Evolutionary conservation across 305 asterid species (phyloP).

Genomic region (Salvia sclarea): DNA sequence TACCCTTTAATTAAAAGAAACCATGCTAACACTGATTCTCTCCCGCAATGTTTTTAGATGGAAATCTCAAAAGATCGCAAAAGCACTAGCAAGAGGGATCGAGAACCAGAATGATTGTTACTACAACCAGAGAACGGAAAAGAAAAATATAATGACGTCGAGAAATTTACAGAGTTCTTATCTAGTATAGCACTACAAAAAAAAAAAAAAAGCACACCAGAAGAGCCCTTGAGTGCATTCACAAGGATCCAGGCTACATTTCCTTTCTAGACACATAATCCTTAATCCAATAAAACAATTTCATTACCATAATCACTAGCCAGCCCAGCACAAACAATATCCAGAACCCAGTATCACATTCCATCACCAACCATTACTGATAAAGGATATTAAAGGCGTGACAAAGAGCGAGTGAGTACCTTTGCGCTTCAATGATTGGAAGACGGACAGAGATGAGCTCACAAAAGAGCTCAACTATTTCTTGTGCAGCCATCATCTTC

Average conservation of each 20-base stretch:
- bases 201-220: conserved; percentile 8
- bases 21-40: not conserved
- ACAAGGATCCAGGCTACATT: not conserved
- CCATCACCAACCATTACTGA: not conserved
- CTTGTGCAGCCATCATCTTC: conserved; percentile 99
- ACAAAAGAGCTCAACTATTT: conserved; percentile 83
- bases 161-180: not conserved
- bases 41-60: not conserved
- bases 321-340: not conserved
- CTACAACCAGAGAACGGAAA: not conserved
- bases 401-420: conserved; percentile 48
- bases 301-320: not conserved
- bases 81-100: conserved; percentile 1
- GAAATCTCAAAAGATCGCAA: conserved; percentile 13
- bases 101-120: not conserved
- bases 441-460: conserved; percentile 90
- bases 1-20: not conserved
- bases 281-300: not conserved
- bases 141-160: not conserved
- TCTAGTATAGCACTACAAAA: not conserved
- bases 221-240: conserved; percentile 6
- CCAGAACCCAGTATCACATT: not conserved
- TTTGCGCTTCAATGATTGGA: conserved; percentile 89
- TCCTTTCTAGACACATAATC: not conserved
- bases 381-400: not conserved